A percentile compares a stretch with the other conserved stretches of the same genome.
Conservation (phyloP, 108 stramenopile genomes). For the Pseudonitzschia delicatissima region DNA sequence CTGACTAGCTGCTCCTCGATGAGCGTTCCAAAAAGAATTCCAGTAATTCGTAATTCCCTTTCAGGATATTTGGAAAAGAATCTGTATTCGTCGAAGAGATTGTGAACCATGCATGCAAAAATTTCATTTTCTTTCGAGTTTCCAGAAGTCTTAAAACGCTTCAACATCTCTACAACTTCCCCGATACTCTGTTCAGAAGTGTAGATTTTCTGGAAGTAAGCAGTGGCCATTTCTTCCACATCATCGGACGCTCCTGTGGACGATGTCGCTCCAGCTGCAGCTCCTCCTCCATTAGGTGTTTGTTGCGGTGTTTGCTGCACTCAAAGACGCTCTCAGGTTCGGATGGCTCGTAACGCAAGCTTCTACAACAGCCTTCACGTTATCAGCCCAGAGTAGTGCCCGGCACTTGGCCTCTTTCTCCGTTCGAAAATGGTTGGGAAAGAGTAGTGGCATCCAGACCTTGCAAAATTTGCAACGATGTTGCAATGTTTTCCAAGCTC, state of each 20-base stretch:
- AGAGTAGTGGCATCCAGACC: constrained; percentile 52
- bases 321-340: constrained; percentile 35
- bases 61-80: constrained; percentile 99
- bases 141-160: constrained; percentile 91
- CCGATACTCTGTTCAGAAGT: constrained; percentile 91
- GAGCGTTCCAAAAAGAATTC: constrained; percentile 93
- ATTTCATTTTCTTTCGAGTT: constrained; percentile 94
- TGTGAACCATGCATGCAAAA: constrained; percentile 98
- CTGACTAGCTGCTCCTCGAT: constrained; percentile 98
- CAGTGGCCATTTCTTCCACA: constrained; percentile 94
- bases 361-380: constrained; percentile 61
- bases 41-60: constrained; percentile 98
- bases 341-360: constrained; percentile 61
- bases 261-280: constrained; percentile 24
- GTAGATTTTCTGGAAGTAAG: constrained; percentile 97
- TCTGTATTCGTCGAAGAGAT: constrained; percentile 97
- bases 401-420: constrained; percentile 25
- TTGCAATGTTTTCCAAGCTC: constrained; percentile 74
- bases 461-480: constrained; percentile 51
- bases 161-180: constrained; percentile 95
- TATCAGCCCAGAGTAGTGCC: constrained; percentile 60
- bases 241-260: constrained; percentile 61
- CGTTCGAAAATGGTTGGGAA: constrained; percentile 39
- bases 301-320: constrained; percentile 4
- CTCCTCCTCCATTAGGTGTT: constrained; percentile 14